Base-by-base conservation (phyloP, 2,329 filamentous ascomycete genomes). In the Periconia digitata region DNA sequence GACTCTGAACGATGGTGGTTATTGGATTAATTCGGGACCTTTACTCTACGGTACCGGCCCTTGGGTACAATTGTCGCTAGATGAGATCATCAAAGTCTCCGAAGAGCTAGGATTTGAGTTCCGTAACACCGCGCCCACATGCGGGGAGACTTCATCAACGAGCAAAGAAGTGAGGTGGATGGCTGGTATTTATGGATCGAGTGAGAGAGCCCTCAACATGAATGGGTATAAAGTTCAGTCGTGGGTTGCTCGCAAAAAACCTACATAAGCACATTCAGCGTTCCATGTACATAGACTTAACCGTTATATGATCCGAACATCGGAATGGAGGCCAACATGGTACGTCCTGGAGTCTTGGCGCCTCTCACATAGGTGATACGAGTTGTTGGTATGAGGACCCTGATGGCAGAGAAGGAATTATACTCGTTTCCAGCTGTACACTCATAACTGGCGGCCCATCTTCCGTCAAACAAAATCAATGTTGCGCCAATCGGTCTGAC, bases 211-310 rank as follows among this genome's bases (percentile, higher is more conserved):
- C 0, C 56, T 84, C 60, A 79, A 73, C 0, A 76, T 70, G 49
- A 82, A 80, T 62, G 77, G 76, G 2, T 84, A 83, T 51, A 67
- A 74, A 44, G 79, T 79, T 20, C 80, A 83, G 59, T 77, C 75
- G 24, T 84, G 80, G 81, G 70, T 79, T 3, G 80, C 77, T 29
- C 58, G 54, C 44, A 72, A 60, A 27, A 7, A n/a, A n/a, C n/a
- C n/a, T n/a, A n/a, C n/a, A n/a, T n/a, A n/a, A n/a, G n/a, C n/a
- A n/a, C n/a, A n/a, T n/a, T n/a, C n/a, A n/a, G n/a, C n/a, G n/a
- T n/a, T n/a, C n/a, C n/a, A n/a, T n/a, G n/a, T n/a, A n/a, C n/a
- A n/a, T n/a, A n/a, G n/a, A n/a, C n/a, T n/a, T n/a, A n/a, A n/a
- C n/a, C n/a, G n/a, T n/a, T n/a, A n/a, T n/a, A n/a, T n/a, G n/a